Base-by-base conservation (phyloP, 2,329 filamentous ascomycete genomes). In the Colletotrichum zoysiae region DNA sequence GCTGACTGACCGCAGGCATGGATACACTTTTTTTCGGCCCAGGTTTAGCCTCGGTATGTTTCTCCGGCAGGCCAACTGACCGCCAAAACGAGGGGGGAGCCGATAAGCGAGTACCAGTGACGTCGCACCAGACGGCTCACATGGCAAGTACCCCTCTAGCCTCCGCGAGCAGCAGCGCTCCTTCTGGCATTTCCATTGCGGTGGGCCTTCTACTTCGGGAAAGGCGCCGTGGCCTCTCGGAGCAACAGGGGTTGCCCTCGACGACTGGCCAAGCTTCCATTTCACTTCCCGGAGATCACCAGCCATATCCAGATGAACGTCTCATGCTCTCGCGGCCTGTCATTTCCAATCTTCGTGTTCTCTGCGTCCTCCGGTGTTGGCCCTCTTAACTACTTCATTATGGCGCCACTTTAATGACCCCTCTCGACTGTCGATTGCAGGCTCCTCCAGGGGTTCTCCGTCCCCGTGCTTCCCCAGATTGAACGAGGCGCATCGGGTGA, bases 11-110 rank as follows among this genome's bases (percentile, higher is more conserved):
- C 70, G 38, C 40, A 55, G 56, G 26, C 35, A 46, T 50, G 46
- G 70, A 61, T 72, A 57, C 69, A 71, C 65, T 73, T 74, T 72
- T 72, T 74, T 65, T 64, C 11, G 65, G 65, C 60, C 56, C 63
- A 56, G 61, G 44, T 74, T 74, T 74, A 74, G 72, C 72, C 72
- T 74, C 72, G 72, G 72, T 66, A 65, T 71, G 63, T 69, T 68
- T 51, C 35, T 50, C 48, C 50, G 67, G 70, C 56, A 44, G 50
- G 60, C 57, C 61, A 63, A 57, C 42, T 59, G 48, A 50, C 63
- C 57, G 59, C 63, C 53, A 67, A 26, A 50, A 23, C 44, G 46
- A 69, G 33, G 48, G 35, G 38, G 51, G 30, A 46, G 23, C 35
- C 20, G 58, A 73, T 73, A 65, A 65, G 61, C 66, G 60, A 74